Evolutionary conservation across 202 grass and related monocot genomes (phyloP).

Genomic region (Hordeum pubiflorum): DNA sequence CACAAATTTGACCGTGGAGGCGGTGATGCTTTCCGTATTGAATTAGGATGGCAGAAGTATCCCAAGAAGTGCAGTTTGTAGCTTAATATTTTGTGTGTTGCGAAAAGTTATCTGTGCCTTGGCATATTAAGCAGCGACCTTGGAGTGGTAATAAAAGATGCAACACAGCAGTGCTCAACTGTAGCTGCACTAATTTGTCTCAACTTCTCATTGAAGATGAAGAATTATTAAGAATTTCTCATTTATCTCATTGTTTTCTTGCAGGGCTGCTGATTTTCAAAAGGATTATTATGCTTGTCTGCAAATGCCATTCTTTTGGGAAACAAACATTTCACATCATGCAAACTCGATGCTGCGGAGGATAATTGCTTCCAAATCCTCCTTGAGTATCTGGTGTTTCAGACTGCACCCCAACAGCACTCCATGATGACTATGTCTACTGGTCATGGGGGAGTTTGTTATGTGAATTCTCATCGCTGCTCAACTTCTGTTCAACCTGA

Average conservation of each 20-base stretch:
- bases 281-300: background rate
- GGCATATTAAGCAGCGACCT: background rate
- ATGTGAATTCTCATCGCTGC: background rate
- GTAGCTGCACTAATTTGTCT: background rate
- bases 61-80: background rate
- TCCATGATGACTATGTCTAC: background rate
- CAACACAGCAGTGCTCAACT: background rate
- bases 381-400: background rate
- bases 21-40: background rate
- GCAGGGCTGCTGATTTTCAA: background rate
- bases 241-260: constrained; percentile 2
- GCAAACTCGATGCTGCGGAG: background rate
- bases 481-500: background rate
- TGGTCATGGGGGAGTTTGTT: background rate
- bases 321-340: background rate
- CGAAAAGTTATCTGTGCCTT: background rate
- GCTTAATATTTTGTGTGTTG: background rate
- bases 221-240: background rate
- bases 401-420: background rate
- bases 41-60: background rate
- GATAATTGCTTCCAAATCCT: background rate
- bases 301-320: background rate
- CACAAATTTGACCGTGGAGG: background rate
- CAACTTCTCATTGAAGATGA: background rate
- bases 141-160: background rate